phyloP scores from a whole-genome alignment of 2,329 filamentous ascomycete species.

The Clarireedia homoeocarpa region DNA sequence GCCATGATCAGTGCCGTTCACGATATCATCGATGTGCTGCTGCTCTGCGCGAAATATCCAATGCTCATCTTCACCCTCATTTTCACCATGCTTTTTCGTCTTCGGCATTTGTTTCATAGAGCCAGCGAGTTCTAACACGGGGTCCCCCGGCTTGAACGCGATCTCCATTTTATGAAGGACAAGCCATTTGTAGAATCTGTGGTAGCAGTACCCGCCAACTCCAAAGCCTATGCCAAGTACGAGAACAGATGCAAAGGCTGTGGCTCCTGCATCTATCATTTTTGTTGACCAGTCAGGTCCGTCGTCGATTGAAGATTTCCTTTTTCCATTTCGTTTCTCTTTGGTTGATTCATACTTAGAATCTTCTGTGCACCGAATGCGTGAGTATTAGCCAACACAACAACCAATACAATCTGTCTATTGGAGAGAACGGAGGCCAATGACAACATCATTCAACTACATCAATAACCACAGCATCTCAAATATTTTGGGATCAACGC shows the following conservation, averaged over 20 bases:
- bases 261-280: slow-evolving; percentile 67
- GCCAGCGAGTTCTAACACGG: slow-evolving; percentile 74
- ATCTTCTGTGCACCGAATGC: not conserved
- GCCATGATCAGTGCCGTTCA: slow-evolving; percentile 62
- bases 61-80: slow-evolving; percentile 29
- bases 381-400: no score
- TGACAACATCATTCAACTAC: no score
- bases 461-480: no score
- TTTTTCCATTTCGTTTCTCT: not conserved
- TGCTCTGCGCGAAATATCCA: slow-evolving; percentile 88
- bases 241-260: slow-evolving; percentile 66
- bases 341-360: not conserved
- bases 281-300: slow-evolving; percentile 34
- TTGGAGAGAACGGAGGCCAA: no score
- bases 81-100: slow-evolving; percentile 30
- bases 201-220: slow-evolving; percentile 67
- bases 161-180: slow-evolving; percentile 89
- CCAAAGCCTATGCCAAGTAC: slow-evolving; percentile 60
- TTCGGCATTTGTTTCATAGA: slow-evolving; percentile 48
- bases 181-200: slow-evolving; percentile 79
- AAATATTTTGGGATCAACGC: no score
- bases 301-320: not conserved
- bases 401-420: no score
- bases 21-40: slow-evolving; percentile 69
- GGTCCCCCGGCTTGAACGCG: slow-evolving; percentile 88